A percentile compares a stretch with the other conserved stretches of the same genome.
Conservation (phyloP, 768 basidiomycete species). For the Calocera viscosa region DNA sequence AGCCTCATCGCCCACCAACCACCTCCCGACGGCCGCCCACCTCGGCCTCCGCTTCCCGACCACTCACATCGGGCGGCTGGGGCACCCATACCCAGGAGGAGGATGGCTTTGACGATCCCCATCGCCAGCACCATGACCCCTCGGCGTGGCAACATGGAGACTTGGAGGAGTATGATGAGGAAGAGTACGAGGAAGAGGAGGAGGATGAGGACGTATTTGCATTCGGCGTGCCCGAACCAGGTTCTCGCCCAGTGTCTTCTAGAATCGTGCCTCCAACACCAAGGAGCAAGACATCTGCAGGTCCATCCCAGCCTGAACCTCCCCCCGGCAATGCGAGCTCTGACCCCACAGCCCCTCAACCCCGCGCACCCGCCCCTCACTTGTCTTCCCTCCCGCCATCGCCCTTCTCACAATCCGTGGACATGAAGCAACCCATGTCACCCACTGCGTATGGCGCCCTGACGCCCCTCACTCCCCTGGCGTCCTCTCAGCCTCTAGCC, state of each 20-base stretch:
- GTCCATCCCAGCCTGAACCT: neutral
- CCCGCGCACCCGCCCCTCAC: neutral
- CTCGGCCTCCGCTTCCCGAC: neutral
- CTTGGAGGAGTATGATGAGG: conserved; percentile 2
- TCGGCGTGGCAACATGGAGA: neutral
- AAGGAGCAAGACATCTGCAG: neutral
- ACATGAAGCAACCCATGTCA: neutral
- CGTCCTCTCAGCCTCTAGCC: neutral
- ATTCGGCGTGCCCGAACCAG: neutral
- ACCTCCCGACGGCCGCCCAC: neutral
- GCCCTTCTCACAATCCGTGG: neutral
- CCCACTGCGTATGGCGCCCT: neutral
- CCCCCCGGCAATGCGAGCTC: neutral
- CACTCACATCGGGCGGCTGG: conserved; percentile 1
- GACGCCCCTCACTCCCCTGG: neutral
- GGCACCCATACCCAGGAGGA: neutral
- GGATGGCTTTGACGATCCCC: neutral
- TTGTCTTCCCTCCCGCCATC: neutral
- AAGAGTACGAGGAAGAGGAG: neutral
- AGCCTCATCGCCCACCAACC: neutral
- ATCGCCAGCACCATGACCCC: neutral
- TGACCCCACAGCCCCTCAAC: neutral
- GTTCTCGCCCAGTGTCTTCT: neutral
- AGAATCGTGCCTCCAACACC: neutral
- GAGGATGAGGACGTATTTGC: conserved; percentile 1